Percentiles rank a stretch among this genome's conserved stretches.
Evolutionary conservation across 2,329 filamentous ascomycete species (phyloP).

Genomic region (Beauveria bassiana): DNA sequence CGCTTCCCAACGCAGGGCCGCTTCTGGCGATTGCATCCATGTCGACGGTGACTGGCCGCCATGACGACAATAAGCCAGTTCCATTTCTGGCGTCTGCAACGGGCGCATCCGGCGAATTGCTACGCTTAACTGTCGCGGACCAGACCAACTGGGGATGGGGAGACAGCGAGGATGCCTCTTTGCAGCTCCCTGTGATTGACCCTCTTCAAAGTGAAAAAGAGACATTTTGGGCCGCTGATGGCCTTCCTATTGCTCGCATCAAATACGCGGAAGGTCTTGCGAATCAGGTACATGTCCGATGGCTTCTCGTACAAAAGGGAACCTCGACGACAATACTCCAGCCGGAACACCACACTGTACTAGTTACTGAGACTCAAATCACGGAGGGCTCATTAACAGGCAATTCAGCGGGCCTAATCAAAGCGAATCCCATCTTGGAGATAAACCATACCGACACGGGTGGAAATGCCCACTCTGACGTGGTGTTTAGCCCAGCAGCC

Average conservation of each 20-base stretch:
- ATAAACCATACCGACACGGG: slow-evolving; percentile 47
- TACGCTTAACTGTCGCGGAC: slow-evolving; percentile 46
- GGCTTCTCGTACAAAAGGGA: slow-evolving; percentile 47
- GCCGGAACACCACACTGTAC: slow-evolving; percentile 39
- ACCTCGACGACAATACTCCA: slow-evolving; percentile 44
- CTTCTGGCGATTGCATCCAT: slow-evolving; percentile 52
- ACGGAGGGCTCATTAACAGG: slow-evolving; percentile 6
- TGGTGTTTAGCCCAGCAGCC: slow-evolving; percentile 52
- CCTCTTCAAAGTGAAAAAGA: slow-evolving; percentile 36
- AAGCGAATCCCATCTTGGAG: slow-evolving; percentile 45
- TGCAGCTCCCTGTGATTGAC: slow-evolving; percentile 40
- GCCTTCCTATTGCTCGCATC: slow-evolving; percentile 41
- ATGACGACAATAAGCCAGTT: slow-evolving; percentile 17
- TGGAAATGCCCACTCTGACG: slow-evolving; percentile 50
- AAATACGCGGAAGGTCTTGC: slow-evolving; percentile 37
- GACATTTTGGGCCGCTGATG: slow-evolving; percentile 46
- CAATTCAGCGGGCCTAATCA: slow-evolving; percentile 41
- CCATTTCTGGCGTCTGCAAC: slow-evolving; percentile 39
- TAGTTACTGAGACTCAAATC: slow-evolving; percentile 20
- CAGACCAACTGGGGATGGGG: slow-evolving; percentile 49
- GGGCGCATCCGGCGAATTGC: slow-evolving; percentile 50
- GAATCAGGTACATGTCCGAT: slow-evolving; percentile 33
- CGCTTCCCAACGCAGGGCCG: slow-evolving; percentile 16
- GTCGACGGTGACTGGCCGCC: slow-evolving; percentile 29
- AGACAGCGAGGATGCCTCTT: slow-evolving; percentile 32